phyloP scores from a whole-genome alignment of 2,329 filamentous ascomycete species.

The Talaromyces sp. region DNA sequence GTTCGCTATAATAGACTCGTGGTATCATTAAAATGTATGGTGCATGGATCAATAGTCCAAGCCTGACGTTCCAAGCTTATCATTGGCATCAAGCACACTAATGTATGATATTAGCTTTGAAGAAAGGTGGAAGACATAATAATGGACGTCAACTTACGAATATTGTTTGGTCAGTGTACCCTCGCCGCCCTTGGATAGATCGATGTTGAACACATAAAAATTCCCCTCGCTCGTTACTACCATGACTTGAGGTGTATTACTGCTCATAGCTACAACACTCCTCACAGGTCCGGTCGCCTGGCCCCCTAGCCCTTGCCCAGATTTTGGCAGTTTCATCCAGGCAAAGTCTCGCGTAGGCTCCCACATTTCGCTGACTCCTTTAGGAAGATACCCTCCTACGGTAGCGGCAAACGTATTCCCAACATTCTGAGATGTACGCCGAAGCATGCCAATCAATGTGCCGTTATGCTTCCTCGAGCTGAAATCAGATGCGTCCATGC shows the following conservation, averaged over 20 bases:
- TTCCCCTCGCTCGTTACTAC: slow-evolving; percentile 93
- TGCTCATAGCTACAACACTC: slow-evolving; percentile 97
- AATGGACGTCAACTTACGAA: slow-evolving; percentile 61
- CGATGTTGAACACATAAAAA: slow-evolving; percentile 93
- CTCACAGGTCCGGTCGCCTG: slow-evolving; percentile 58
- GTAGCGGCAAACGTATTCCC: slow-evolving; percentile 83
- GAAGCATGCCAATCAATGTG: slow-evolving; percentile 82
- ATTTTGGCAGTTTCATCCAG: slow-evolving; percentile 84
- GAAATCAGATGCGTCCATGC: slow-evolving; percentile 33
- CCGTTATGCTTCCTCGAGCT: slow-evolving; percentile 56
- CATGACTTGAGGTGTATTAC: slow-evolving; percentile 92
- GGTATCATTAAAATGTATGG: slow-evolving; percentile 2
- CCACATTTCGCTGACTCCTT: slow-evolving; percentile 96
- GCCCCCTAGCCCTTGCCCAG: slow-evolving; percentile 36
- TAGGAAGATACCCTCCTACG: slow-evolving; percentile 86
- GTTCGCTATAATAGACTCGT: slow-evolving; percentile 8
- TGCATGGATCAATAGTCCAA: slow-evolving; percentile 13
- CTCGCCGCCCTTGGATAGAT: slow-evolving; percentile 91
- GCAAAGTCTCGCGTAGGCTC: slow-evolving; percentile 93
- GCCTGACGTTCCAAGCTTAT: slow-evolving; percentile 34
- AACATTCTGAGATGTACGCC: slow-evolving; percentile 92
- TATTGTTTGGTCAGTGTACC: slow-evolving; percentile 87
- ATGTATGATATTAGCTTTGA: slow-evolving; percentile 20
- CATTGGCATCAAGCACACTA: slow-evolving; percentile 45
- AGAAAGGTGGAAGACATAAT: not conserved